A percentile compares a stretch with the other conserved stretches of the same genome.
Evolutionary conservation across 108 stramenopile genomes (phyloP).

Genomic region (Asterionellopsis glacialis): DNA sequence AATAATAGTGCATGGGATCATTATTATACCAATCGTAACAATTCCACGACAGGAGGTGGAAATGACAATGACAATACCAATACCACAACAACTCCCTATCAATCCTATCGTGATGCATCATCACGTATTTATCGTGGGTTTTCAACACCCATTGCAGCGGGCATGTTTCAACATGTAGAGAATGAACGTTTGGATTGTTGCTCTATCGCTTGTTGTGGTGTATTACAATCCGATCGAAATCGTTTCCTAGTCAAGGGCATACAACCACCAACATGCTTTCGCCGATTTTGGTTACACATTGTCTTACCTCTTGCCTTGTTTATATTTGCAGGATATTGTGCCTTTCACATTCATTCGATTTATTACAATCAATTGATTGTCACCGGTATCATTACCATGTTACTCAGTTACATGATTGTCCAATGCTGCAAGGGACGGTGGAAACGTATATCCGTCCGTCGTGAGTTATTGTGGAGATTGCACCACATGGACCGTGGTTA

Average conservation of each 20-base stretch:
- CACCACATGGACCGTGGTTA: slow-evolving; percentile 15
- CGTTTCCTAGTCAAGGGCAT: slow-evolving; percentile 58
- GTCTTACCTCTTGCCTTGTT: slow-evolving; percentile 50
- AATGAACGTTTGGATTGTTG: slow-evolving; percentile 63
- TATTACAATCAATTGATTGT: slow-evolving; percentile 43
- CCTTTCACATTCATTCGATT: slow-evolving; percentile 48
- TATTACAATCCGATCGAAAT: slow-evolving; percentile 68
- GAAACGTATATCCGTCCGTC: slow-evolving; percentile 57
- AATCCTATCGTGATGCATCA: background rate
- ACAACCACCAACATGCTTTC: slow-evolving; percentile 43
- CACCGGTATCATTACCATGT: slow-evolving; percentile 32
- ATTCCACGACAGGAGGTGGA: no score
- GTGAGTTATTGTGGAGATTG: slow-evolving; percentile 64
- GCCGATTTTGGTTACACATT: slow-evolving; percentile 48
- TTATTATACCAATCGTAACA: no score
- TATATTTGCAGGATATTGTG: slow-evolving; percentile 51
- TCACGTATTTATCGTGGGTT: slow-evolving; percentile 40
- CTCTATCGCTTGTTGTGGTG: slow-evolving; percentile 65
- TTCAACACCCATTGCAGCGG: slow-evolving; percentile 44
- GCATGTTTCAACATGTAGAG: slow-evolving; percentile 33
- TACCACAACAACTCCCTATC: background rate
- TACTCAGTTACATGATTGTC: slow-evolving; percentile 42
- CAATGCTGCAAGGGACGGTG: slow-evolving; percentile 50
- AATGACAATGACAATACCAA: no score
- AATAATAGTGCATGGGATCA: no score